Base-by-base conservation (phyloP, 129 eudicot genomes). In the Chrysanthemum makinoi region DNA sequence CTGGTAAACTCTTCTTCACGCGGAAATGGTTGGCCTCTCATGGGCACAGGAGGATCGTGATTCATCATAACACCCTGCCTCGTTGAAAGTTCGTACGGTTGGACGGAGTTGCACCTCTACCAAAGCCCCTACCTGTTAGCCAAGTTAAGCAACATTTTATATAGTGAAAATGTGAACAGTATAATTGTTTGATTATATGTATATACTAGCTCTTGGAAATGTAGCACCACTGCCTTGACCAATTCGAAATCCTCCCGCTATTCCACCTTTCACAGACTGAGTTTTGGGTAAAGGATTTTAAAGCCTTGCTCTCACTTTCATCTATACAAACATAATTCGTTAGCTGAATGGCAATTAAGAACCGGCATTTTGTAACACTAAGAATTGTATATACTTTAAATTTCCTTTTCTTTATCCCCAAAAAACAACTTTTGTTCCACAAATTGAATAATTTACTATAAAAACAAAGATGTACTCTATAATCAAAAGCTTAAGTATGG, bases 241-340 rank as follows among this genome's bases (percentile, higher is more conserved):
- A 51, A 84, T 82, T 60, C 80, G 85, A 69, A 89, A 86, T 35
- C 96, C 96, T 47, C 96, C 93, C 18, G 76, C 76, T 85, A 89
- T 86, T 73, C 89, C 96, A 70, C 96, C 94, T 80, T 89, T 89
- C 73, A 89, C 88, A 22, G 90, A 90, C 82, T 86, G 96, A 39
- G 88, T 86, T 83, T 89, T 89, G 4, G 96, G 96, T 62, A 72
- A 56, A 57, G 96, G 96, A 68, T 89, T 89, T 72, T 94, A 86
- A 63, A 89, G 88, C 79, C 96, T 76, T 44, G 96, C 90, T 82
- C 82, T 80, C 69, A 86, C 83, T 82, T 79, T 84, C 61, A 79
- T 73, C 94, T 89, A 74, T 35, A 16, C 58, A 53, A 75, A 48
- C 19, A 77, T 52, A 68, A 56, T 15, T 73, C 10, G 35, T 51